phyloP scores from a whole-genome alignment of 352 stramenopile genomes.

The Globisporangium heterothallicum region DNA sequence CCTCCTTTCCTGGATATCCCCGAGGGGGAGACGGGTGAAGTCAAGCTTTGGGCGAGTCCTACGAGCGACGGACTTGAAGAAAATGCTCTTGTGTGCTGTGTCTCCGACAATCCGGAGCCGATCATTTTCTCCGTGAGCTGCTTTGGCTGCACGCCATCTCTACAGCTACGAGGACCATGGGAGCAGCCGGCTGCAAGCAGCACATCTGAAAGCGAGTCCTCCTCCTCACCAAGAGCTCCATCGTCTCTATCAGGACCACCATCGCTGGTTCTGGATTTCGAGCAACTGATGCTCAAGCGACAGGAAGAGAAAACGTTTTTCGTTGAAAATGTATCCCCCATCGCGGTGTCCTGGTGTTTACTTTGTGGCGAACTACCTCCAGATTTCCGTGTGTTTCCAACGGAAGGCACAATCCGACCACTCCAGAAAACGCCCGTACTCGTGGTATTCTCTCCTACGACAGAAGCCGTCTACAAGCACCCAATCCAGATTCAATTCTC shows the following conservation, averaged over 20 bases:
- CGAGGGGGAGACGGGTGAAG: slow-evolving; percentile 88
- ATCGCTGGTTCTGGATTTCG: slow-evolving; percentile 86
- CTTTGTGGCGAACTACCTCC: slow-evolving; percentile 22
- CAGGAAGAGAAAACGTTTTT: slow-evolving; percentile 86
- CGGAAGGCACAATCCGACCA: slow-evolving; percentile 66
- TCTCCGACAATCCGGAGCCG: slow-evolving; percentile 89
- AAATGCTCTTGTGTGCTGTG: slow-evolving; percentile 84
- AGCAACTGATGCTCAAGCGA: slow-evolving; percentile 86
- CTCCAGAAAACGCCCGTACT: slow-evolving; percentile 56
- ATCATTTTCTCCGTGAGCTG: slow-evolving; percentile 85
- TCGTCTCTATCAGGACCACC: neutral
- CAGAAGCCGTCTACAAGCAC: slow-evolving; percentile 61
- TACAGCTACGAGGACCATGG: slow-evolving; percentile 86
- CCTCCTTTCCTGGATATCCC: slow-evolving; percentile 68
- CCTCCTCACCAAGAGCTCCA: neutral
- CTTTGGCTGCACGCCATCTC: slow-evolving; percentile 70
- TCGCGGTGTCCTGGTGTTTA: slow-evolving; percentile 76
- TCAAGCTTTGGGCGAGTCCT: slow-evolving; percentile 90
- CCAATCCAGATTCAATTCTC: slow-evolving; percentile 75
- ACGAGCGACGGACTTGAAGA: slow-evolving; percentile 46
- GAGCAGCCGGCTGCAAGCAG: slow-evolving; percentile 52
- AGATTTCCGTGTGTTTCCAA: slow-evolving; percentile 73
- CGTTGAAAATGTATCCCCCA: slow-evolving; percentile 75
- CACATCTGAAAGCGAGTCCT: slow-evolving; percentile 36
- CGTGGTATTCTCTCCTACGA: slow-evolving; percentile 66